A percentile compares a stretch with the other conserved stretches of the same genome.
Conservation (phyloP, 192 early-diverging fungal genomes). For the Entomortierella chlamydospora region DNA sequence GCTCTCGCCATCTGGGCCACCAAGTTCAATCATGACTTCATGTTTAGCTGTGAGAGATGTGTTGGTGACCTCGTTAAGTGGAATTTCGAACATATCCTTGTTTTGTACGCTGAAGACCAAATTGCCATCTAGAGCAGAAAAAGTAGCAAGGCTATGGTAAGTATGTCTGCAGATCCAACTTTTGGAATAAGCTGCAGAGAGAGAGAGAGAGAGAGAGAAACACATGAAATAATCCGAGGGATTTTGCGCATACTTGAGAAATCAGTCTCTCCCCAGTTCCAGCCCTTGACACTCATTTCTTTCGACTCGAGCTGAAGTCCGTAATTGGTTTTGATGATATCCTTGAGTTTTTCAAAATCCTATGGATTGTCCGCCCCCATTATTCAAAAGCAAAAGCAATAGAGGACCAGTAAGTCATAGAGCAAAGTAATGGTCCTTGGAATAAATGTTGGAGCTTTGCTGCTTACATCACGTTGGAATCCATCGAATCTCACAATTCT, state of each 20-base stretch:
- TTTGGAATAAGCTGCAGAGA: neutral
- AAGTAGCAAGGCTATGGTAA: neutral
- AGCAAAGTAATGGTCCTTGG: neutral
- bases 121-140: constrained; percentile 52
- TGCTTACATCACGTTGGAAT: constrained; percentile 77
- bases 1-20: constrained; percentile 68
- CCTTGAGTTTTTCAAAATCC: constrained; percentile 85
- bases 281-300: constrained; percentile 91
- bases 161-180: neutral
- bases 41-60: constrained; percentile 87
- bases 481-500: constrained; percentile 89
- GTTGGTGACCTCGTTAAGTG: constrained; percentile 87
- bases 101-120: constrained; percentile 87
- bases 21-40: constrained; percentile 94
- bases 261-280: constrained; percentile 97
- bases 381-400: too few species aligned
- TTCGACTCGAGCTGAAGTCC: constrained; percentile 79
- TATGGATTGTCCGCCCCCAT: too few species aligned
- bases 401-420: constrained; percentile 1
- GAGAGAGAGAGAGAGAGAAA: neutral
- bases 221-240: too few species aligned
- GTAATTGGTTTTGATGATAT: constrained; percentile 78
- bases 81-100: constrained; percentile 92
- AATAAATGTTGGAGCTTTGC: neutral
- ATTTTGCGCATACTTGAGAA: constrained; percentile 69